Conservation (phyloP, 1,284 basidiomycete species). For the Boletellus deceptivus region DNA sequence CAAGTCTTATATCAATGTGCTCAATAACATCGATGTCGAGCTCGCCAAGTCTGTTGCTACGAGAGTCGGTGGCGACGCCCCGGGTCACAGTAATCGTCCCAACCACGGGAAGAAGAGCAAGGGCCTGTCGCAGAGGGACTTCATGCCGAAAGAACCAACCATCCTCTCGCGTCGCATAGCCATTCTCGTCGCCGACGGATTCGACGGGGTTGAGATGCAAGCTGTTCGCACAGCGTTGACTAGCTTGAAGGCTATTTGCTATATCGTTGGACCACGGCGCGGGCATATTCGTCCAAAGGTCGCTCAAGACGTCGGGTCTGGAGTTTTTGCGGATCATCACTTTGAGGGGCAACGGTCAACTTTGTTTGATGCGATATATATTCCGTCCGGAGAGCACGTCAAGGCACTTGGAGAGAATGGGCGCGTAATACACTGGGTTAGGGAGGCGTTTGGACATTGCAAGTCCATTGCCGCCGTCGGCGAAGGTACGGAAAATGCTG, state of each 20-base stretch:
- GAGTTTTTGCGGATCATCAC: slow-evolving; percentile 61
- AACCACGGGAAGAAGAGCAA: slow-evolving; percentile 59
- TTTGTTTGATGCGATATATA: slow-evolving; percentile 74
- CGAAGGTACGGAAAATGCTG: slow-evolving; percentile 39
- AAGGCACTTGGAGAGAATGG: slow-evolving; percentile 54
- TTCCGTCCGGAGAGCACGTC: slow-evolving; percentile 64
- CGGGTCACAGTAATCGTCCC: slow-evolving; percentile 42
- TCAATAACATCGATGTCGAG: slow-evolving; percentile 69
- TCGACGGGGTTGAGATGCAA: slow-evolving; percentile 57
- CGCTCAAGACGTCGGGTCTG: slow-evolving; percentile 34
- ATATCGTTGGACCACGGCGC: slow-evolving; percentile 68
- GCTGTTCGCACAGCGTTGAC: slow-evolving; percentile 55
- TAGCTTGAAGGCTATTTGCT: slow-evolving; percentile 54
- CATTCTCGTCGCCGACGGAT: slow-evolving; percentile 73
- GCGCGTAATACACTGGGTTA: slow-evolving; percentile 65
- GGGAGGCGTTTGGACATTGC: slow-evolving; percentile 78
- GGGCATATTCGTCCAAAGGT: slow-evolving; percentile 51
- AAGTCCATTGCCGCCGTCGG: slow-evolving; percentile 77
- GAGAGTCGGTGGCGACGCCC: slow-evolving; percentile 60
- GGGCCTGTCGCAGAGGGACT: slow-evolving; percentile 61
- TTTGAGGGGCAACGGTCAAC: slow-evolving; percentile 78
- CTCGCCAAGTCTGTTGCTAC: slow-evolving; percentile 65
- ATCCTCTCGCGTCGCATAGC: slow-evolving; percentile 69
- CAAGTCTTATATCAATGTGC: slow-evolving; percentile 59
- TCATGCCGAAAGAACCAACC: slow-evolving; percentile 59